Evolutionary conservation across 2,329 filamentous ascomycete species (phyloP).

Genomic region (Ceratocystis papillata): DNA sequence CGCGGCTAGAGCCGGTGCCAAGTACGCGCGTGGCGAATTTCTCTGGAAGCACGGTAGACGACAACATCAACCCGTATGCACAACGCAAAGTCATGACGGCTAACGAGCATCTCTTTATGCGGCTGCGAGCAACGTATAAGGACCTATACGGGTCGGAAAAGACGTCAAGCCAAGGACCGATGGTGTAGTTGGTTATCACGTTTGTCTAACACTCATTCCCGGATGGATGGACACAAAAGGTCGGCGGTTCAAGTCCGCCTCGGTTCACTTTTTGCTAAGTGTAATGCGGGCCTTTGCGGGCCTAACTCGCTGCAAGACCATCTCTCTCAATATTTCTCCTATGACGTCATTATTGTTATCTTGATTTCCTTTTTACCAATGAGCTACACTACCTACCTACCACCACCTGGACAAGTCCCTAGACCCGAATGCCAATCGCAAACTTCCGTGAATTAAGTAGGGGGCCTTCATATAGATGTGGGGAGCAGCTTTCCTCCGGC

Average conservation of each 20-base stretch:
- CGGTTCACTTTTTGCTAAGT: not conserved
- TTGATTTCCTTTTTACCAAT: slow-evolving; percentile 26
- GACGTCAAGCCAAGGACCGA: slow-evolving; percentile 2
- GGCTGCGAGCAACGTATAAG: slow-evolving; percentile 49
- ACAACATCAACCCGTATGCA: slow-evolving; percentile 39
- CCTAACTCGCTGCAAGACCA: too few species aligned
- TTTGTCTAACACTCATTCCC: not conserved
- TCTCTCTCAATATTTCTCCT: too few species aligned
- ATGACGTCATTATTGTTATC: not conserved
- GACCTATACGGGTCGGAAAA: slow-evolving; percentile 41
- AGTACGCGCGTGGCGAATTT: slow-evolving; percentile 45
- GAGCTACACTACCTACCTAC: slow-evolving; percentile 36
- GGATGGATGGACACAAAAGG: slow-evolving; percentile 12
- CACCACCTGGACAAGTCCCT: slow-evolving; percentile 37
- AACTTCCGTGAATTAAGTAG: slow-evolving; percentile 33
- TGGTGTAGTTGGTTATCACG: slow-evolving; percentile 14
- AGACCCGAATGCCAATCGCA: slow-evolving; percentile 39
- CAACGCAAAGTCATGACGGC: slow-evolving; percentile 50
- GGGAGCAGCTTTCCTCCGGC: slow-evolving; percentile 30
- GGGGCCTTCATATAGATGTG: slow-evolving; percentile 30
- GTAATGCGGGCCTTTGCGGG: too few species aligned
- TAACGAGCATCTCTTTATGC: slow-evolving; percentile 51
- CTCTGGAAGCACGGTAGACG: slow-evolving; percentile 30
- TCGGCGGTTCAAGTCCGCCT: slow-evolving; percentile 12
- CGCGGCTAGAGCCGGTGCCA: slow-evolving; percentile 47